These are phyloP conservation scores for Stachybotrys chlorohalonatus DNA, from an alignment of 2,329 filamentous ascomycete genomes.

Conservation along the genomic window DNA sequence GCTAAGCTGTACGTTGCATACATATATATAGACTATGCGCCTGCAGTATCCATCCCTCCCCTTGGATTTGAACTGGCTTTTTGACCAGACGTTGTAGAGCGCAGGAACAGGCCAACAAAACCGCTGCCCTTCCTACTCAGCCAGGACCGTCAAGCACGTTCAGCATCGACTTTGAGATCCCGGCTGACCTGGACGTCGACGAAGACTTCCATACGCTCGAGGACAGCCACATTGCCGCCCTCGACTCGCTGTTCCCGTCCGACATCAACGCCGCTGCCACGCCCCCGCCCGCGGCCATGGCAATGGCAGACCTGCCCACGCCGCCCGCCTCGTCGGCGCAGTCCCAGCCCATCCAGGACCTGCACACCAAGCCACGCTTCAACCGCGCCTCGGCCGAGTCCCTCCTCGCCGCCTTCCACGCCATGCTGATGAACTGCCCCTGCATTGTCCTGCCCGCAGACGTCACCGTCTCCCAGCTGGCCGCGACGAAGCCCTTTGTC, in stretches of 20 bases:
- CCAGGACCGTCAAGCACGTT: slow-evolving; percentile 25
- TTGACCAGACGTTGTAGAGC: neutral
- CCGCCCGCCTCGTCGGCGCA: slow-evolving; percentile 15
- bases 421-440: slow-evolving; percentile 34
- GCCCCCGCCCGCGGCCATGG: slow-evolving; percentile 6
- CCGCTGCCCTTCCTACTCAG: neutral
- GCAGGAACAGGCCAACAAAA: slow-evolving; percentile 9
- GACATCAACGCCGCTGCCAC: slow-evolving; percentile 10
- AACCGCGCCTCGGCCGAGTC: slow-evolving; percentile 43
- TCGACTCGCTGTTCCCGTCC: slow-evolving; percentile 30
- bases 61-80: neutral
- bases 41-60: too few species aligned
- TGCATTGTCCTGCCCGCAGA: slow-evolving; percentile 31
- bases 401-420: slow-evolving; percentile 32
- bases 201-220: slow-evolving; percentile 33
- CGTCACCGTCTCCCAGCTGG: slow-evolving; percentile 32
- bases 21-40: too few species aligned
- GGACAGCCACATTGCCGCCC: slow-evolving; percentile 29
- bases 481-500: slow-evolving; percentile 40
- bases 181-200: slow-evolving; percentile 25
- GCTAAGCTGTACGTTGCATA: slow-evolving; percentile 29
- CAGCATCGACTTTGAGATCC: slow-evolving; percentile 42
- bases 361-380: slow-evolving; percentile 42
- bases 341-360: slow-evolving; percentile 24
- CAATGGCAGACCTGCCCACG: slow-evolving; percentile 12